phyloP scores from a whole-genome alignment of 2,329 filamentous ascomycete genomes.

The Mariannaea sp. region DNA sequence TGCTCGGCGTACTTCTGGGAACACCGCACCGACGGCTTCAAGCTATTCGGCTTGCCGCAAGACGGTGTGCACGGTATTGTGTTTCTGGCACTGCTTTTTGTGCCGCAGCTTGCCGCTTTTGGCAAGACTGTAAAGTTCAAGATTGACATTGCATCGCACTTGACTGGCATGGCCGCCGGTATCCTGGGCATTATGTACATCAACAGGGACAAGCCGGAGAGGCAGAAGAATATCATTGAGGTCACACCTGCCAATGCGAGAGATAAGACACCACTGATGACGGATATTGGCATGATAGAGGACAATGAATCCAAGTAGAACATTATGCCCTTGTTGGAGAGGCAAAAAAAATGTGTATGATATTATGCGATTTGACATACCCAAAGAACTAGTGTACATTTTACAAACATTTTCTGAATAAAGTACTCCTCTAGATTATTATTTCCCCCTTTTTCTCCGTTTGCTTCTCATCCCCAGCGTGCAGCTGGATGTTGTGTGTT shows the following conservation, averaged over 20 bases:
- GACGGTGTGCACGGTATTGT: constrained; percentile 60
- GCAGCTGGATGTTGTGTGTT: too few species aligned
- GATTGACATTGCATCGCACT: constrained; percentile 58
- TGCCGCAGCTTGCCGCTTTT: constrained; percentile 55
- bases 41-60: constrained; percentile 61
- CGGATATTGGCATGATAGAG: background rate
- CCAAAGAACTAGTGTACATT: constrained; percentile 22
- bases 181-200: constrained; percentile 47
- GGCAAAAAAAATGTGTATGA: constrained; percentile 30
- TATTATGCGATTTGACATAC: constrained; percentile 22
- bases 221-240: constrained; percentile 29
- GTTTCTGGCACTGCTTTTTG: constrained; percentile 56
- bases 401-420: constrained; percentile 20
- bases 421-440: constrained; percentile 20
- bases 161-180: constrained; percentile 57
- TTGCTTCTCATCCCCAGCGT: too few species aligned
- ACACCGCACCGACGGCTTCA: constrained; percentile 61
- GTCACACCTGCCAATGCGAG: background rate
- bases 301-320: constrained; percentile 2
- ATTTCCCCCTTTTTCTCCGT: background rate
- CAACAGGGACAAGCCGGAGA: constrained; percentile 26
- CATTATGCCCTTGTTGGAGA: constrained; percentile 3
- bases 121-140: constrained; percentile 48
- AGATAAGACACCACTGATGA: background rate
- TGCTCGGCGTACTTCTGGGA: constrained; percentile 65